These are phyloP conservation scores for Platanthera guangdongensis DNA, from an alignment of 106 monocot species.

Conservation along the genomic window DNA sequence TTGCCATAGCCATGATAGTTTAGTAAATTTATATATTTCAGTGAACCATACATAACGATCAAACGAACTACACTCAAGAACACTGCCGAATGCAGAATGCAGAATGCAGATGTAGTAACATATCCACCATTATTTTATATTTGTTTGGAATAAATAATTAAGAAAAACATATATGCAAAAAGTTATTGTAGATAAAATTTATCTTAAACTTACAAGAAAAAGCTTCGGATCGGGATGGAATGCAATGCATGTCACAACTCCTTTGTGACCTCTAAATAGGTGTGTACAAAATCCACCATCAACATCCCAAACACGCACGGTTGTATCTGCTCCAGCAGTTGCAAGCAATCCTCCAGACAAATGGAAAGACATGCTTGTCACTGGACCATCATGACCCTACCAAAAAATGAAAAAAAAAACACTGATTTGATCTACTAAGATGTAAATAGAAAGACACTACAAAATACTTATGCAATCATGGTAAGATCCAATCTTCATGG, in stretches of 20 bases:
- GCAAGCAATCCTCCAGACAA: constrained; percentile 93
- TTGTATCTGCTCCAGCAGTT: constrained; percentile 84
- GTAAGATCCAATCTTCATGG: background rate
- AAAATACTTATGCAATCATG: background rate
- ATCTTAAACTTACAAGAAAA: constrained; percentile 56
- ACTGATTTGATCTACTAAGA: background rate
- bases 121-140: background rate
- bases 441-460: background rate
- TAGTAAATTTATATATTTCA: background rate
- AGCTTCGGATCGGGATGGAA: constrained; percentile 79
- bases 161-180: constrained; percentile 4
- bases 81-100: background rate
- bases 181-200: background rate
- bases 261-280: constrained; percentile 82
- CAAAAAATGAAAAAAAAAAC: constrained; percentile 3
- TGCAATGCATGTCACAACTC: constrained; percentile 69
- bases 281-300: constrained; percentile 98
- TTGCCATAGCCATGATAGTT: background rate
- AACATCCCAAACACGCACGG: constrained; percentile 89
- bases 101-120: background rate
- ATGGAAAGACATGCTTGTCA: constrained; percentile 87
- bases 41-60: background rate
- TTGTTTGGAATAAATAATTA: background rate
- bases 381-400: constrained; percentile 91
- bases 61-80: background rate